Base-by-base conservation (phyloP, 2,329 filamentous ascomycete genomes). In the Calonectria pseudoreteaudii region DNA sequence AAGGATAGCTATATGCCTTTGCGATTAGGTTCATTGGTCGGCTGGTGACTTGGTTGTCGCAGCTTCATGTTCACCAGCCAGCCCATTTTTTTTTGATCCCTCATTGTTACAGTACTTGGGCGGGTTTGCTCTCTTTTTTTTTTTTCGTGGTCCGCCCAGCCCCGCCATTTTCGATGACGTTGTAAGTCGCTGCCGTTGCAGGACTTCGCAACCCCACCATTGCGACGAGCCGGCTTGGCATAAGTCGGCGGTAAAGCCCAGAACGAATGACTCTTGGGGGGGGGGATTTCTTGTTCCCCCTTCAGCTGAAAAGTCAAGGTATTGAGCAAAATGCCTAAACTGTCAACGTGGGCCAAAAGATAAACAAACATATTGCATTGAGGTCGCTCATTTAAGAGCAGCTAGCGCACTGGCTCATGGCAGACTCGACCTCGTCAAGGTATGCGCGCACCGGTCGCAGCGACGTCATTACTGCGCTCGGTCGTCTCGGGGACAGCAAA, bases 131-230 rank as follows among this genome's bases (percentile, higher is more conserved):
- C 36, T 34, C 16, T n/a, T 8, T 52, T 8, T 53, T 26, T n/a
- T 8, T 52, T 8, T 53, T 26, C 10, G 23, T 36, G 13, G 49
- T 23, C 53, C n/a, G n/a, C n/a, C 70, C 66, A 68, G 66, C 70
- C 70, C 70, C 66, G 70, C 70, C 70, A 60, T 72, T 72, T 72
- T 20, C 28, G 30, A 72, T 68, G 70, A 72, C 70, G 66, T 72
- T 58, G 66, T 49, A 56, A 36, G 56, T 38, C 30, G 28, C 56
- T 34, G 18, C 52, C 20, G 31, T 16, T 56, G 26, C 11, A 28
- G 28, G 20, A 26, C 31, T 13, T 16, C 20, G 31, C 14, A 31
- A 36, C 36, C 56, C 36, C 56, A 41, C 56, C 56, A 41, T 23
- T 26, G 16, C 23, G n/a, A 28, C n/a, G n/a, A 62, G 13, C 34